Conservation (phyloP, 805 yeast species). For the Wickerhamiella qilinensis region DNA sequence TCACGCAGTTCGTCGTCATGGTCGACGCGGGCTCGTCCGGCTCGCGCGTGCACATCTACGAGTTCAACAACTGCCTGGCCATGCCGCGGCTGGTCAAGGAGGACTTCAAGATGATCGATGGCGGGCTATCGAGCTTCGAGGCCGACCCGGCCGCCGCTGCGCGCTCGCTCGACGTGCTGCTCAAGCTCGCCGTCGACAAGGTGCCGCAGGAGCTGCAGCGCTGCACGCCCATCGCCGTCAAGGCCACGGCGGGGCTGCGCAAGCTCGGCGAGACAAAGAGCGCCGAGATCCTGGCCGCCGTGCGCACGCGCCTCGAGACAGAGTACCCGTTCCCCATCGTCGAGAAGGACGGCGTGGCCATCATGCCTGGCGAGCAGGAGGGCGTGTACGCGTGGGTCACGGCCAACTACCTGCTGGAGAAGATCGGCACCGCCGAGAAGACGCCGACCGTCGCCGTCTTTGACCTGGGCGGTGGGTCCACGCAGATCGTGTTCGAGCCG, state of each 20-base stretch:
- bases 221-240: slow-evolving; percentile 90
- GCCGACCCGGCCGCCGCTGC: slow-evolving; percentile 79
- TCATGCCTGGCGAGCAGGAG: slow-evolving; percentile 94
- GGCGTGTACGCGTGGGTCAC: slow-evolving; percentile 99
- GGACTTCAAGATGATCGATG: slow-evolving; percentile 74
- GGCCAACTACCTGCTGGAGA: slow-evolving; percentile 80
- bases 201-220: slow-evolving; percentile 59
- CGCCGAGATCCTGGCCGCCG: slow-evolving; percentile 54
- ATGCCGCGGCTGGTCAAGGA: slow-evolving; percentile 74
- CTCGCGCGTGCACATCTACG: slow-evolving; percentile 86
- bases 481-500: slow-evolving; percentile 97
- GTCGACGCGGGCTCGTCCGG: slow-evolving; percentile 98
- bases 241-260: slow-evolving; percentile 96
- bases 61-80: slow-evolving; percentile 70
- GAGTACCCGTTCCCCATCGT: slow-evolving; percentile 90
- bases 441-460: slow-evolving; percentile 89
- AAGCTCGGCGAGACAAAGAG: slow-evolving; percentile 65
- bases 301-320: slow-evolving; percentile 53
- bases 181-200: slow-evolving; percentile 54
- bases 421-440: slow-evolving; percentile 68
- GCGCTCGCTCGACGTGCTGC: slow-evolving; percentile 65
- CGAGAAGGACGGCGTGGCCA: slow-evolving; percentile 68
- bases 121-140: slow-evolving; percentile 70
- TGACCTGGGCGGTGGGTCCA: slow-evolving; percentile 96
- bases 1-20: slow-evolving; percentile 68